Percentiles rank a stretch among this genome's conserved stretches.
These are phyloP conservation scores for Oenanthe sinensis DNA, from an alignment of 129 eudicot genomes.

Conservation along the genomic window DNA sequence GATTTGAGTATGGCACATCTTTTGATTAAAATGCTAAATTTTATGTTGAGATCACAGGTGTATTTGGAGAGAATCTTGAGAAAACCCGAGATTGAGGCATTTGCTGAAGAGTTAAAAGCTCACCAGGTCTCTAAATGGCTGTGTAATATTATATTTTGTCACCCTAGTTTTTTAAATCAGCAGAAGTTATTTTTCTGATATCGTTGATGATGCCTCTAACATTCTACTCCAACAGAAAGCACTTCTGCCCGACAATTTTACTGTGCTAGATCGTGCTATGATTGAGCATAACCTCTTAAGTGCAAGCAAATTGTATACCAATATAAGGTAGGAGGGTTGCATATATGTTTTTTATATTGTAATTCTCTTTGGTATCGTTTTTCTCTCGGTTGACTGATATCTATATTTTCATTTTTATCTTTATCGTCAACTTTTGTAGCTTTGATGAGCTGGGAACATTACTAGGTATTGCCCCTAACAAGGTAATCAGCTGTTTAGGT, in stretches of 20 bases:
- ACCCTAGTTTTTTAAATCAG: background rate
- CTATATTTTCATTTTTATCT: background rate
- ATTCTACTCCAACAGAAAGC: conserved; percentile 56
- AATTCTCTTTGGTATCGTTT: background rate
- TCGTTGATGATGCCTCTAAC: background rate
- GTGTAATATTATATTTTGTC: background rate
- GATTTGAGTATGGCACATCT: background rate
- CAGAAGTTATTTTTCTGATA: conserved; percentile 6
- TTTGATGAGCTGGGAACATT: conserved; percentile 94
- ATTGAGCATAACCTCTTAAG: conserved; percentile 98
- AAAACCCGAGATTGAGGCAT: conserved; percentile 95
- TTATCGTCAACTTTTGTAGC: conserved; percentile 27
- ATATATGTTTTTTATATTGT: background rate
- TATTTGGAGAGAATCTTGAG: conserved; percentile 95
- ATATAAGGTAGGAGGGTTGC: conserved; percentile 56
- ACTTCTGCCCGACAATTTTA: conserved; percentile 83
- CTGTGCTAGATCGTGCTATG: conserved; percentile 99
- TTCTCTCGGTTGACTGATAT: background rate
- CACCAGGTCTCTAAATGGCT: conserved; percentile 59
- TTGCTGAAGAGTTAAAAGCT: conserved; percentile 92
- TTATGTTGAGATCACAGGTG: conserved; percentile 43
- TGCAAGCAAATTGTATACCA: conserved; percentile 96
- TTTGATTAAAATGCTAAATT: background rate
- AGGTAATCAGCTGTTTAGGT: conserved; percentile 38
- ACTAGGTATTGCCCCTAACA: conserved; percentile 90